phyloP scores from a whole-genome alignment of 345 rosid species.

The Corchorus capsularis region DNA sequence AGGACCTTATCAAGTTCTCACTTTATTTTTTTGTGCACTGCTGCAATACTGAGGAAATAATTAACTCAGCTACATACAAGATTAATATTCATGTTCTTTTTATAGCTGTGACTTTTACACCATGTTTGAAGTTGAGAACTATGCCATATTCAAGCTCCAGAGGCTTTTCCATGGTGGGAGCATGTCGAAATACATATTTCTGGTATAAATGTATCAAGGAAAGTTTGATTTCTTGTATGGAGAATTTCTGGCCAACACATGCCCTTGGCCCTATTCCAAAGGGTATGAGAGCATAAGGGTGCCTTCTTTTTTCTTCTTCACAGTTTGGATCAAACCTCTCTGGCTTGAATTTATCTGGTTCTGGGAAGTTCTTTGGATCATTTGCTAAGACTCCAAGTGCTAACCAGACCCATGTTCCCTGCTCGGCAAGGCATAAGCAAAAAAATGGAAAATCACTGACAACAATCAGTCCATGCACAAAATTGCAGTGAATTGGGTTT shows the following conservation, averaged over 20 bases:
- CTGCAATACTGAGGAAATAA: background rate
- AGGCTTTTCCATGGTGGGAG: slow-evolving; percentile 83
- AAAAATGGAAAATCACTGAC: background rate
- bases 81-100: slow-evolving; percentile 44
- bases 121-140: slow-evolving; percentile 80
- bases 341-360: slow-evolving; percentile 82
- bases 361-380: slow-evolving; percentile 86
- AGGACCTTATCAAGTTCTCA: background rate
- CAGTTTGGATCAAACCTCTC: slow-evolving; percentile 79
- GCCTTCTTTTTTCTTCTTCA: slow-evolving; percentile 80
- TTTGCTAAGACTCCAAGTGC: slow-evolving; percentile 87
- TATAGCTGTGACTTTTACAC: slow-evolving; percentile 68
- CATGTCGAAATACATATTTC: slow-evolving; percentile 64
- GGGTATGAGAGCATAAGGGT: slow-evolving; percentile 82
- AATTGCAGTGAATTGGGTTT: background rate
- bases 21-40: background rate
- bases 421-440: slow-evolving; percentile 5
- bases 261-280: slow-evolving; percentile 95
- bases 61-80: background rate
- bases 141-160: slow-evolving; percentile 74
- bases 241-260: slow-evolving; percentile 83
- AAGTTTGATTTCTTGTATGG: slow-evolving; percentile 78
- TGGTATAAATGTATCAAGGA: slow-evolving; percentile 69
- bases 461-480: background rate
- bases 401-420: slow-evolving; percentile 97